Evolutionary conservation across 768 basidiomycete genomes (phyloP), one percentile per base, ranked within the genome.

Genomic region (Auriscalpium vulgare): DNA sequence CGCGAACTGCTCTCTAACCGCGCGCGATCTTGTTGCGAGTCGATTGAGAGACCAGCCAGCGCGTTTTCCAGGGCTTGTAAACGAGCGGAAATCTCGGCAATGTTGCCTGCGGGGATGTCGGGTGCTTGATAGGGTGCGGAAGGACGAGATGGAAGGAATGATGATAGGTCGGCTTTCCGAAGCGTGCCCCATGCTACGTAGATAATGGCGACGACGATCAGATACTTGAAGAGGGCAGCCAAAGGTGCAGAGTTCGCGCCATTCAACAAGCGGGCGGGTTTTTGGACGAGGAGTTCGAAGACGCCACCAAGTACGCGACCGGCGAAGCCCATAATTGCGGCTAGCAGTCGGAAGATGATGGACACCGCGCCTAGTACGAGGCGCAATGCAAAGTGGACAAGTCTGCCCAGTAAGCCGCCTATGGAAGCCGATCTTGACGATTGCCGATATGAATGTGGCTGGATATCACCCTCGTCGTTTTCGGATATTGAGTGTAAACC

Each of bases 401-500:
- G 57, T 37, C 65, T 65, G 1, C 79, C 79, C 1, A 81, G 67
- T 16, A 73, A 53, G 4, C 75, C 74, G 19, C 80, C 79, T n/a
- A 78, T 66, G 0, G 78, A 78, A 17, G 66, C 55, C 17, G 63
- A 56, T 56, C 19, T 56, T 64, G 38, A 56, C n/a, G 54, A 38
- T 34, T 74, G 61, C 51, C 64, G 62, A 19, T 16, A 19, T 14
- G 13, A 6, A 8, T 29, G 23, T 14, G 37, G 13, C 17, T 9
- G 40, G 8, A 37, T 34, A 8, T 58, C 50, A 34, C 71, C 74
- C 64, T 87, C 85, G 3, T 88, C 82, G 34, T 75, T 73, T 72
- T 89, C 88, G 6, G 78, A 74, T 62, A 89, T 86, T 8, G 84
- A 79, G 21, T 79, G 71, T 29, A 89, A 75, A 2, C 80, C 78